Evolutionary conservation across 2,329 filamentous ascomycete genomes (phyloP).

Genomic region (Xylaria sp.): DNA sequence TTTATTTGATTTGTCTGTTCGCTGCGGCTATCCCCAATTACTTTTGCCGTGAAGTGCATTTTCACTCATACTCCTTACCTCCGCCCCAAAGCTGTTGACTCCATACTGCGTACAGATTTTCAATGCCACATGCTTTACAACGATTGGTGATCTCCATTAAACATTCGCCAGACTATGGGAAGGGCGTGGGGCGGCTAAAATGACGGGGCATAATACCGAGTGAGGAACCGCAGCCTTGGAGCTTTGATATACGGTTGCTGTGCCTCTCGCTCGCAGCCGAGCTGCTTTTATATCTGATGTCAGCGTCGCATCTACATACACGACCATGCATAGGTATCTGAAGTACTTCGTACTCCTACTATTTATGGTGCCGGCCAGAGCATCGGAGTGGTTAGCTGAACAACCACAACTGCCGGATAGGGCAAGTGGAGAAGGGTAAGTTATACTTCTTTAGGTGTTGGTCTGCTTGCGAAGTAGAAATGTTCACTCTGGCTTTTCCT

Average conservation of each 20-base stretch:
- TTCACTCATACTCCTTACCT: too few species aligned
- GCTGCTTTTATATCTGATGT: constrained; percentile 11
- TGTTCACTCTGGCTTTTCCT: too few species aligned
- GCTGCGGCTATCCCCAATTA: neutral
- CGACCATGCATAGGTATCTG: neutral
- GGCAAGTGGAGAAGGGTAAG: neutral
- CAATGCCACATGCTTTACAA: neutral
- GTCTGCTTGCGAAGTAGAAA: too few species aligned
- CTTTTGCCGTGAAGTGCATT: neutral
- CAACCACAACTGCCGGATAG: neutral
- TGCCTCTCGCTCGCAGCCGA: constrained; percentile 14
- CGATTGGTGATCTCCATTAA: neutral
- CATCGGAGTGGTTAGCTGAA: neutral
- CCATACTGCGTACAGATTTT: neutral
- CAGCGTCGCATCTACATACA: neutral
- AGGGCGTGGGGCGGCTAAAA: constrained; percentile 1
- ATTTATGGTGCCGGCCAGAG: neutral
- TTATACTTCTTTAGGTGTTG: neutral
- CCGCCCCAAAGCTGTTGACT: too few species aligned
- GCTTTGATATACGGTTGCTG: constrained; percentile 13
- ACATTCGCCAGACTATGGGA: neutral
- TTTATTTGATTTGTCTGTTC: neutral
- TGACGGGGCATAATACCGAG: neutral
- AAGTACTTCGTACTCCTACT: neutral
- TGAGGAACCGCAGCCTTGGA: constrained; percentile 21